Conservation (phyloP, 2,329 filamentous ascomycete genomes). For the Pezicula rhizophila region DNA sequence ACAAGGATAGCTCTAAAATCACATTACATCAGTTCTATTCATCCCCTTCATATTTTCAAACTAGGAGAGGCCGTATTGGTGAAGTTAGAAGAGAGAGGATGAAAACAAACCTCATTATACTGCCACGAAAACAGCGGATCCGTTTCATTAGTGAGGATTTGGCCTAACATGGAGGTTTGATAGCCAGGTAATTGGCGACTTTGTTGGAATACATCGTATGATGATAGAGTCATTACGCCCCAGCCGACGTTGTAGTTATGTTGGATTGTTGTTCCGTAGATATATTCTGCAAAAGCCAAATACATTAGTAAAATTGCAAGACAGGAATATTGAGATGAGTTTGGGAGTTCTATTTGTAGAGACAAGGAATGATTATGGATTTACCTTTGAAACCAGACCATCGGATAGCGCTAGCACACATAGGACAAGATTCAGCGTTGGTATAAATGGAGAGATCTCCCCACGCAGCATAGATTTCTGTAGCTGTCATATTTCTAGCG, state of each 20-base stretch:
- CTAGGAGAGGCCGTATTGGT: no score
- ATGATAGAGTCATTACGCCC: conserved; percentile 7
- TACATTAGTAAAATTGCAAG: no score
- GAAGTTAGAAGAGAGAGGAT: no score
- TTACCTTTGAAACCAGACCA: not conserved
- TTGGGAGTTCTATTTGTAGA: no score
- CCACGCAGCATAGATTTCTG: not conserved
- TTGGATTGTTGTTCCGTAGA: conserved; percentile 11
- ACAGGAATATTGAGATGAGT: no score
- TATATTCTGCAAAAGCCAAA: conserved; percentile 4
- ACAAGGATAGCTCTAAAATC: conserved; percentile 5
- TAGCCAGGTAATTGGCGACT: conserved; percentile 9
- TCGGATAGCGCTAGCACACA: not conserved
- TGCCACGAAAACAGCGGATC: not conserved
- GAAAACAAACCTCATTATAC: not conserved
- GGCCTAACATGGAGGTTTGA: conserved; percentile 8
- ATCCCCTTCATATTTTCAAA: no score
- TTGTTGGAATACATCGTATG: conserved; percentile 11
- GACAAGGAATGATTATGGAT: no score
- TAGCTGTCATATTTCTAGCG: conserved; percentile 2
- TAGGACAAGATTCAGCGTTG: not conserved
- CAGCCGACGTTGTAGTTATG: conserved; percentile 10
- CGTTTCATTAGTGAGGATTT: not conserved
- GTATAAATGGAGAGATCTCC: not conserved
- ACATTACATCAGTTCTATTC: no score